Percentiles rank a stretch among this genome's conserved stretches.
Evolutionary conservation across 129 eudicot genomes (phyloP).

Genomic region (Centella asiatica): DNA sequence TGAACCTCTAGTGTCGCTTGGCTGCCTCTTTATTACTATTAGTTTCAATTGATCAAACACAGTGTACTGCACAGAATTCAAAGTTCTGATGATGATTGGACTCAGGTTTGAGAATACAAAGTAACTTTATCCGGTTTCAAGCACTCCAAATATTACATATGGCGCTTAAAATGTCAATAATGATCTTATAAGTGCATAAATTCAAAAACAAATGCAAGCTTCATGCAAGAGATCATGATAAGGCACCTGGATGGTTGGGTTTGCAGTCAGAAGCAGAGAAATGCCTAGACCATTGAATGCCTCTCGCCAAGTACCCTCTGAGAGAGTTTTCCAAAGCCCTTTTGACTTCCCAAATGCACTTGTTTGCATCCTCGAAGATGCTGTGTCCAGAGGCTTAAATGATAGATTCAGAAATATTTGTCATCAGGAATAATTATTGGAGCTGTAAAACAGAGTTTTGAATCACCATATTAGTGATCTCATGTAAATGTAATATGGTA

Average conservation of each 20-base stretch:
- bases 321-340: conserved; percentile 73
- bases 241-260: conserved; percentile 90
- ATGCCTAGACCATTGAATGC: conserved; percentile 95
- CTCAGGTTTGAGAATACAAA: no score
- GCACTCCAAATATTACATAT: no score
- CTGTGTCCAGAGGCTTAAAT: conserved; percentile 89
- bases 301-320: conserved; percentile 73
- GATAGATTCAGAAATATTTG: conserved; percentile 2
- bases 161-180: neutral
- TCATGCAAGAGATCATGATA: neutral
- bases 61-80: conserved; percentile 57
- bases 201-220: neutral
- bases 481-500: neutral
- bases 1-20: conserved; percentile 18
- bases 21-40: conserved; percentile 39
- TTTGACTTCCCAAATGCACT: conserved; percentile 95
- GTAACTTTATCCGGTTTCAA: no score
- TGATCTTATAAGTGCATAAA: neutral
- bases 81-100: no score
- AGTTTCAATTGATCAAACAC: conserved; percentile 86
- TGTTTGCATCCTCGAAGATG: conserved; percentile 98
- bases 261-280: conserved; percentile 82
- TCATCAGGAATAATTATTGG: neutral
- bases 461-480: neutral
- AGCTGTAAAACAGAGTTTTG: neutral